Evolutionary conservation across 805 yeast species (phyloP).

Genomic region (Teunomyces lycoperdinae): DNA sequence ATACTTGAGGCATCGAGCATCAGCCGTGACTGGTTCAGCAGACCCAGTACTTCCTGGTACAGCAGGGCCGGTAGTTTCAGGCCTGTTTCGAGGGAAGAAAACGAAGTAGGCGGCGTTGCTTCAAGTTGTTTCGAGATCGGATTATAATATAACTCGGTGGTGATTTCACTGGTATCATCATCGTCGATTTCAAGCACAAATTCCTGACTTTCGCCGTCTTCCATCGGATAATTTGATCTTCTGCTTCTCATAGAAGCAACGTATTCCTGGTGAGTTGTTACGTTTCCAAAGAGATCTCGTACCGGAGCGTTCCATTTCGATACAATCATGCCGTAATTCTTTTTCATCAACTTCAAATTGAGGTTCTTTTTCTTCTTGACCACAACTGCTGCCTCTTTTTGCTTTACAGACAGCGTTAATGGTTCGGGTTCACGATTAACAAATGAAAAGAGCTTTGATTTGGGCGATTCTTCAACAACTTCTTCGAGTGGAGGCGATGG

Average conservation of each 20-base stretch:
- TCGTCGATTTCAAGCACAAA: slow-evolving; percentile 25
- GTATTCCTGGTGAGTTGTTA: not conserved
- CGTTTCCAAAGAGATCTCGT: not conserved
- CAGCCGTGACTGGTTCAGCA: not conserved
- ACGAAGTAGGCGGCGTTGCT: slow-evolving; percentile 19
- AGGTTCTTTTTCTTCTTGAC: not conserved
- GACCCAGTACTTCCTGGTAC: not conserved
- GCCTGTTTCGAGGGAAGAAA: not conserved
- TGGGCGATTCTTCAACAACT: not conserved
- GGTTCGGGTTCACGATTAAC: not conserved
- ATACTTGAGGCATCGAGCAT: not conserved
- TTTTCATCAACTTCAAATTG: slow-evolving; percentile 10
- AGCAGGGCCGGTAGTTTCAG: no score
- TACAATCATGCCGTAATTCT: slow-evolving; percentile 21
- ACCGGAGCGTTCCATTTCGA: slow-evolving; percentile 32
- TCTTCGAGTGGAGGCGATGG: slow-evolving; percentile 3
- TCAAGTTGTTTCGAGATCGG: slow-evolving; percentile 33
- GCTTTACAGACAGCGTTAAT: not conserved
- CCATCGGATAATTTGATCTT: not conserved
- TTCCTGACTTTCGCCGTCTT: slow-evolving; percentile 17
- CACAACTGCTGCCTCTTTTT: not conserved
- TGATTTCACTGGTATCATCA: slow-evolving; percentile 22
- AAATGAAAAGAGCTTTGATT: not conserved
- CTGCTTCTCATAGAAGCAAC: not conserved
- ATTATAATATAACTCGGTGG: slow-evolving; percentile 30